Evolutionary conservation across 345 rosid genomes (phyloP).

Genomic region (Adansonia digitata): DNA sequence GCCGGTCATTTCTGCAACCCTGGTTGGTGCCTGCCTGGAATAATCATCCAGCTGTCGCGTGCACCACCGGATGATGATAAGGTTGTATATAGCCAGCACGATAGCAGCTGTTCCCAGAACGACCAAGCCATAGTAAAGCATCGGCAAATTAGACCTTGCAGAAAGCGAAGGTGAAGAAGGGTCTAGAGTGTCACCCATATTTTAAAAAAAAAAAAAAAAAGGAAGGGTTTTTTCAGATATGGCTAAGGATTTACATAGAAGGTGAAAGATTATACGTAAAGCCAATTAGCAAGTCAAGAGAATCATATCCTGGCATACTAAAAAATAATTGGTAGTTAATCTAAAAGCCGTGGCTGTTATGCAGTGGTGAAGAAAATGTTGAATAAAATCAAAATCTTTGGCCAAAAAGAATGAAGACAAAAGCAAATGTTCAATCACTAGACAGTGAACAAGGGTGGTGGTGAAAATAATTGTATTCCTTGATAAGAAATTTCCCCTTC

Average conservation of each 20-base stretch:
- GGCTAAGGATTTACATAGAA: constrained; percentile 2
- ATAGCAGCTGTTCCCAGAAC: constrained; percentile 34
- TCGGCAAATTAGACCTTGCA: constrained; percentile 27
- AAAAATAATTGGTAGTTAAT: constrained; percentile 12
- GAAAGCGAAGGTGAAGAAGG: constrained; percentile 8
- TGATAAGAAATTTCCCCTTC: background rate
- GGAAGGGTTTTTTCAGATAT: background rate
- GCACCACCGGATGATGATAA: constrained; percentile 37
- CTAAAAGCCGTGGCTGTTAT: constrained; percentile 25
- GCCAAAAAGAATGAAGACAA: constrained; percentile 5
- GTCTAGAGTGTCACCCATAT: constrained; percentile 19
- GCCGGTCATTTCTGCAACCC: constrained; percentile 10
- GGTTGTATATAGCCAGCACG: constrained; percentile 27
- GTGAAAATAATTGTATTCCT: background rate
- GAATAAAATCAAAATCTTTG: constrained; percentile 2
- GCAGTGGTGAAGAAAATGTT: background rate
- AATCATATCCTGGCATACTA: background rate
- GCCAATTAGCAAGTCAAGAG: background rate
- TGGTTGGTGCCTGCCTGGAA: background rate
- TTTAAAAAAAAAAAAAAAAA: background rate
- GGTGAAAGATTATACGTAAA: background rate
- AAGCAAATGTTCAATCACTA: constrained; percentile 1
- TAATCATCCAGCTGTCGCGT: constrained; percentile 3
- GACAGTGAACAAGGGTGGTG: background rate
- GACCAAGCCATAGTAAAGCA: constrained; percentile 43